Base-by-base conservation (phyloP, 2,329 filamentous ascomycete genomes). In the Trichophyton schoenleinii region DNA sequence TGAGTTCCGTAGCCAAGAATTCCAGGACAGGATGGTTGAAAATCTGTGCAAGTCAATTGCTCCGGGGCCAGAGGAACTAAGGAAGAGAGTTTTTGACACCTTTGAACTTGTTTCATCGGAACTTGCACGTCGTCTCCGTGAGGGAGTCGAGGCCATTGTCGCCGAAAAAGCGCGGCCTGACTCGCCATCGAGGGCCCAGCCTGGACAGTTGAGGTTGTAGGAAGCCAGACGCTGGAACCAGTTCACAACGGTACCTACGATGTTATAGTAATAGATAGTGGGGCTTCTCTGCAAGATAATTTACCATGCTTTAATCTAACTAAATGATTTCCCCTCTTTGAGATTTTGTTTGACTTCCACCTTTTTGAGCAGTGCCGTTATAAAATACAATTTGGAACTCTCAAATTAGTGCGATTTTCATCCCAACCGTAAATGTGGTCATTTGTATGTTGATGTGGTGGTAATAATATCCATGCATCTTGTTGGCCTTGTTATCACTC, bases 1-100 rank as follows among this genome's bases (percentile, higher is more conserved):
- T 58, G 28, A 34, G 20, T 22, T 9, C 5, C 28, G 38, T 28
- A 59, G 20, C 63, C 52, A 58, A 65, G 48, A 66, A 4, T 59
- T 60, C 58, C 48, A 28, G 15, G 44, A 9, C 11, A 55, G 41
- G 22, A 42, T 58, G 57, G 41, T 58, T 3, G 57, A 41, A 6
- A 58, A 58, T 18, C 28, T 58, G 41, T 42, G 9, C 22, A 20
- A 44, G 57, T 42, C 57, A 3, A 25, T 58, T 15, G 36, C 57
- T 9, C 34, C 18, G 5, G 41, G 36, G 15, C 25, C 34, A 15
- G 57, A 58, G 7, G 57, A 42, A 15, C 20, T 58, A 3, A 58
- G 57, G 3, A 20, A 28, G 36, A 42, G 41, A 22, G 57, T 58
- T 7, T 58, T 28, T n/a, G 36, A 46, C 2, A 58, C 36, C 1